Evolutionary conservation across 345 rosid genomes (phyloP).

Genomic region (Acer campestre): DNA sequence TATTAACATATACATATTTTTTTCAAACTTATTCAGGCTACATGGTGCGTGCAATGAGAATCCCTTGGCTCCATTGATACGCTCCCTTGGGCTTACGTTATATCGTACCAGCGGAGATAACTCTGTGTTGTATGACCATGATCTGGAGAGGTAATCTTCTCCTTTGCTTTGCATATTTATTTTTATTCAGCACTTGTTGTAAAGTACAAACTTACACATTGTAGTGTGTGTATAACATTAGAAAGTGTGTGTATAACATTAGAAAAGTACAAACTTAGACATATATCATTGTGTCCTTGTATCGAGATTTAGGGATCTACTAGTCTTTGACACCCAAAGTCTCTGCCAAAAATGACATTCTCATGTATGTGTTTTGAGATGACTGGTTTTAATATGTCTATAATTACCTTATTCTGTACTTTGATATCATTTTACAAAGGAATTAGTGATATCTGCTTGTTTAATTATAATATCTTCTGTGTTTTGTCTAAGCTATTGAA

Average conservation of each 20-base stretch:
- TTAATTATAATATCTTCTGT: not conserved
- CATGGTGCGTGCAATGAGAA: constrained; percentile 93
- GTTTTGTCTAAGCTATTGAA: constrained; percentile 17
- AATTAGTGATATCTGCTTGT: not conserved
- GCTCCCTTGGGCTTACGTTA: constrained; percentile 67
- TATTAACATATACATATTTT: constrained; percentile 2
- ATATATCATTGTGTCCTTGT: not conserved
- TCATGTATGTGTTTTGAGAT: not conserved
- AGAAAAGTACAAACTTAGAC: no score
- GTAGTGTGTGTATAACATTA: no score
- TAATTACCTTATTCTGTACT: not conserved
- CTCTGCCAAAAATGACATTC: not conserved
- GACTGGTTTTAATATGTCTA: not conserved
- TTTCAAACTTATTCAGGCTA: constrained; percentile 52
- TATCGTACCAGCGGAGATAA: constrained; percentile 91
- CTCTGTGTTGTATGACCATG: constrained; percentile 91
- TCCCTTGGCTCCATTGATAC: constrained; percentile 86
- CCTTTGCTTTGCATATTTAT: constrained; percentile 2
- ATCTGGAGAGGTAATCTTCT: constrained; percentile 76
- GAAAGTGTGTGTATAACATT: no score
- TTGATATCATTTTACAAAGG: not conserved
- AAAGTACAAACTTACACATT: not conserved
- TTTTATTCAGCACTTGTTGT: constrained; percentile 7
- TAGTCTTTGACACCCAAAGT: not conserved
- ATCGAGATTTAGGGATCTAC: not conserved